Percentiles rank a stretch among this genome's conserved stretches.
These are phyloP conservation scores for Polyrhizophydium stewartii DNA, from an alignment of 371 early-diverging fungal genomes.

Conservation along the genomic window DNA sequence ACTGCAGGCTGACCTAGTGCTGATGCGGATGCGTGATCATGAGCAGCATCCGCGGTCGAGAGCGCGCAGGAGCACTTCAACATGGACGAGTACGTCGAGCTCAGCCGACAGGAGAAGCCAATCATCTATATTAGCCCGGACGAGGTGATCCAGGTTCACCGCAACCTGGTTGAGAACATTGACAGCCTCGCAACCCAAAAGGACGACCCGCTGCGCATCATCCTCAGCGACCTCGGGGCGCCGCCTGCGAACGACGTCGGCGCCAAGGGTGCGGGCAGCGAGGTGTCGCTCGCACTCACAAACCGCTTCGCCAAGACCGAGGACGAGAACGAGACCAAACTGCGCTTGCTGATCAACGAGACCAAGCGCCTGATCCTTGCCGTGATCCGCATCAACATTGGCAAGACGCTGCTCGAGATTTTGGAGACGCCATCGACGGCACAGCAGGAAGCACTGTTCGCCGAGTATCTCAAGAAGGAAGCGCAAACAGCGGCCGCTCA, in stretches of 20 bases:
- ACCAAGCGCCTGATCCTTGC: constrained; percentile 84
- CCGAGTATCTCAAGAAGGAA: constrained; percentile 27
- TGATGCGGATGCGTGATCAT: background rate
- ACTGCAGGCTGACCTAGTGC: too few species aligned
- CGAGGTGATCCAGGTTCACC: constrained; percentile 87
- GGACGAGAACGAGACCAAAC: constrained; percentile 59
- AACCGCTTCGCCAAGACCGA: constrained; percentile 60
- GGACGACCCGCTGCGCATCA: constrained; percentile 71
- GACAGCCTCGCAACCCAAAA: constrained; percentile 44
- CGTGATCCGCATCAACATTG: constrained; percentile 79
- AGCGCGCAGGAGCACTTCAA: constrained; percentile 86
- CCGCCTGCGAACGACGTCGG: constrained; percentile 62
- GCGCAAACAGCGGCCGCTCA: background rate
- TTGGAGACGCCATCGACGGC: constrained; percentile 66
- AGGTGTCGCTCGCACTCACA: constrained; percentile 65
- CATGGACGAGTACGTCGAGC: constrained; percentile 85
- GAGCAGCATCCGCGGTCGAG: constrained; percentile 69
- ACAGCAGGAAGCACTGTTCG: constrained; percentile 70
- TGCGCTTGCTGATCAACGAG: constrained; percentile 74
- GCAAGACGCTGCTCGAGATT: constrained; percentile 74
- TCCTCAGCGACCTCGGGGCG: constrained; percentile 78
- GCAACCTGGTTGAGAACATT: constrained; percentile 69
- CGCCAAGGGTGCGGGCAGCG: constrained; percentile 48
- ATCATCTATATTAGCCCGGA: constrained; percentile 81
- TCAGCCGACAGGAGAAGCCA: constrained; percentile 78